A percentile compares a stretch with the other conserved stretches of the same genome.
Evolutionary conservation across 2,329 filamentous ascomycete species (phyloP).

Genomic region (Xylariaceae sp.): DNA sequence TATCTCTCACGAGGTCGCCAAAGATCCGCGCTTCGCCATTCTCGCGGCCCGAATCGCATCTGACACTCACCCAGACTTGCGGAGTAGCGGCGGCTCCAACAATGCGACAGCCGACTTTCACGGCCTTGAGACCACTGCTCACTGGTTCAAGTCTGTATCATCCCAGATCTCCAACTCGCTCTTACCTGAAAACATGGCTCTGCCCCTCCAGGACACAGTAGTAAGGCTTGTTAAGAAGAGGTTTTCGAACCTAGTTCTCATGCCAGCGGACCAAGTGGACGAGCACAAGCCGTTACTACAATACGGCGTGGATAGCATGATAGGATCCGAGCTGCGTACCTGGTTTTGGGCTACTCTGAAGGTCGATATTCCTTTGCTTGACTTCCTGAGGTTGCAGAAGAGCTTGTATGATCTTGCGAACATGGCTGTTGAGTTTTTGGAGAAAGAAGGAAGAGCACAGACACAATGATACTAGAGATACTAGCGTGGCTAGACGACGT

Average conservation of each 20-base stretch:
- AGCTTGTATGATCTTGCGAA: no score
- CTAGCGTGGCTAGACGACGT: no score
- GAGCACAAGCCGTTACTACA: conserved; percentile 12
- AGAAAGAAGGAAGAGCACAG: no score
- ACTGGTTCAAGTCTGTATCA: no score
- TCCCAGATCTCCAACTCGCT: background rate
- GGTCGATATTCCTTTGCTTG: conserved; percentile 30
- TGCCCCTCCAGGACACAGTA: no score
- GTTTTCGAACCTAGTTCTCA: conserved; percentile 15
- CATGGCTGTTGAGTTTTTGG: no score
- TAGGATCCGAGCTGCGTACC: conserved; percentile 32
- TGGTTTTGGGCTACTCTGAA: conserved; percentile 30
- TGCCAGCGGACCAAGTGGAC: conserved; percentile 14
- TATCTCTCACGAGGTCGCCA: background rate
- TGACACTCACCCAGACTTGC: no score
- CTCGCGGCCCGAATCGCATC: background rate
- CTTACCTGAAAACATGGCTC: no score
- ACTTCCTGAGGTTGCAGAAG: conserved; percentile 12
- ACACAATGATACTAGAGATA: no score
- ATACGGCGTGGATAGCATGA: conserved; percentile 33
- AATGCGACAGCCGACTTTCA: no score
- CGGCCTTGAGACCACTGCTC: no score
- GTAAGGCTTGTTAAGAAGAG: conserved; percentile 6
- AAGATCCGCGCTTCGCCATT: background rate
- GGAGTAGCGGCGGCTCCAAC: no score